These are phyloP conservation scores for Eucalyptus curtisii DNA, from an alignment of 345 rosid genomes.

Conservation along the genomic window DNA sequence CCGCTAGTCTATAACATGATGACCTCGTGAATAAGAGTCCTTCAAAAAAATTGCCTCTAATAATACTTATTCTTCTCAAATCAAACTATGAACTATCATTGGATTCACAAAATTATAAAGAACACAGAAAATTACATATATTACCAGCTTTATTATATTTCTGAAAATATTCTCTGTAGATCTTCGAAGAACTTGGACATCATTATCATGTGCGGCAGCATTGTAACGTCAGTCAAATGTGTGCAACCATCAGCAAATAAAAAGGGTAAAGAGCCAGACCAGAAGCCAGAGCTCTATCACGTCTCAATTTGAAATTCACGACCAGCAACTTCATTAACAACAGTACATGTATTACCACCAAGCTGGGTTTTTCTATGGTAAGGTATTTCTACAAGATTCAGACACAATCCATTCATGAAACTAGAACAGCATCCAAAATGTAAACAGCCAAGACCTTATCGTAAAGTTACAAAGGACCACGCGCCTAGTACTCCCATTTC, in stretches of 20 bases:
- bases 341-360: not conserved
- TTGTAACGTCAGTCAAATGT: not conserved
- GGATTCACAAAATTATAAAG: not conserved
- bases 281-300: not conserved
- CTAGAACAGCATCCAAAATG: not conserved
- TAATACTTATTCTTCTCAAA: not conserved
- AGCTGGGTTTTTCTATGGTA: not conserved
- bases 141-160: not conserved
- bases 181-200: not conserved
- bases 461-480: not conserved
- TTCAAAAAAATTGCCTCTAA: not conserved
- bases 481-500: slow-evolving; percentile 59
- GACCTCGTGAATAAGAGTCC: not conserved
- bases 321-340: not conserved
- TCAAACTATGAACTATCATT: not conserved
- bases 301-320: not conserved
- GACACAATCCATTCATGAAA: not conserved
- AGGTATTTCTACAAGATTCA: not conserved
- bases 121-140: not conserved
- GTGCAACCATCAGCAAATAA: not conserved
- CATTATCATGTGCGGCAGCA: not conserved
- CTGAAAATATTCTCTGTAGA: not conserved
- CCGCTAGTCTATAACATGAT: not conserved
- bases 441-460: not conserved
- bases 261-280: not conserved